These are phyloP conservation scores for Dictyostelium firmibasis DNA, from an alignment of 78 protist species.

Conservation along the genomic window DNA sequence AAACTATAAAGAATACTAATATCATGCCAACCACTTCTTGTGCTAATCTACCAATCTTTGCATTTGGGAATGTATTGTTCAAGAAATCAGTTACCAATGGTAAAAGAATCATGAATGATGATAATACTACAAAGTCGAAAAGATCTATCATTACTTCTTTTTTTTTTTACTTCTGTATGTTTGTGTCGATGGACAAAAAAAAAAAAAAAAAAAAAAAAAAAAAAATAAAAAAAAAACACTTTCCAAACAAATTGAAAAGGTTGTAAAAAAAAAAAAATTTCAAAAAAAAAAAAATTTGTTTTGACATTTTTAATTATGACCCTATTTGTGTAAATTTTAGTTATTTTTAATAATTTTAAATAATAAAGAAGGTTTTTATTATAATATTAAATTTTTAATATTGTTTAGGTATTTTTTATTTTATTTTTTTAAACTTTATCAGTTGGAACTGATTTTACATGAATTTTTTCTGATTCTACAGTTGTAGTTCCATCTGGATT, in stretches of 20 bases:
- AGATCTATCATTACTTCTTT: neutral
- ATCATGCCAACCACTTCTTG: constrained; percentile 14
- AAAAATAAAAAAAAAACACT: too few species aligned
- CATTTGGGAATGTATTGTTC: constrained; percentile 59
- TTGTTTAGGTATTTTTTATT: too few species aligned
- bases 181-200: neutral
- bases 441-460: neutral
- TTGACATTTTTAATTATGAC: too few species aligned
- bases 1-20: constrained; percentile 26
- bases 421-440: neutral
- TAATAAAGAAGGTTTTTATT: too few species aligned
- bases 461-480: neutral
- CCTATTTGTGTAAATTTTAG: too few species aligned
- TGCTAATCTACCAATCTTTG: constrained; percentile 72
- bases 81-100: constrained; percentile 44
- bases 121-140: constrained; percentile 34
- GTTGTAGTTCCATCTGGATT: neutral
- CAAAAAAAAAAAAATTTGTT: too few species aligned
- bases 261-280: too few species aligned
- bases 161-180: neutral
- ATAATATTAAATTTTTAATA: too few species aligned
- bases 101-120: constrained; percentile 37
- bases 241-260: too few species aligned
- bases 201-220: too few species aligned
- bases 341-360: too few species aligned